Conservation (phyloP, 768 basidiomycete genomes). For the Amyloporia xantha region DNA sequence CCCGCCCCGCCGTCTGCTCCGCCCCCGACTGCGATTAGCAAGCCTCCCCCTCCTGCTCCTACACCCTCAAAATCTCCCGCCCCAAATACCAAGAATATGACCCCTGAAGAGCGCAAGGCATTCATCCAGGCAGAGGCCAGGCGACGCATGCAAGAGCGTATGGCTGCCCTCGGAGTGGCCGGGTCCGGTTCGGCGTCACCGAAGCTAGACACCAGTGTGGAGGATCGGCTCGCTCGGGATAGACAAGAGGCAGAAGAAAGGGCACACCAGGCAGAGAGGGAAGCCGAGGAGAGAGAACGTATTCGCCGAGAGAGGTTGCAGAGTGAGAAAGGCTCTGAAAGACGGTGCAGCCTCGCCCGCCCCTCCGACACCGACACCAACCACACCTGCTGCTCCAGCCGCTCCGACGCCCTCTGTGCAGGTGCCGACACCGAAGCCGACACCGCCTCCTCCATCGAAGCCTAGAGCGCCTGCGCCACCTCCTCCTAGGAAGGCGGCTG, state of each 20-base stretch:
- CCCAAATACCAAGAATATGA: slow-evolving; percentile 69
- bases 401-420: slow-evolving; percentile 24
- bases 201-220: slow-evolving; percentile 70
- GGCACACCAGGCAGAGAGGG: slow-evolving; percentile 66
- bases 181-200: slow-evolving; percentile 36
- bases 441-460: slow-evolving; percentile 33
- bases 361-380: slow-evolving; percentile 27
- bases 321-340: slow-evolving; percentile 59
- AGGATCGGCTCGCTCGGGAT: slow-evolving; percentile 79
- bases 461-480: slow-evolving; percentile 30
- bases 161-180: slow-evolving; percentile 74
- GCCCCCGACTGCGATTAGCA: slow-evolving; percentile 30
- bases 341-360: slow-evolving; percentile 35
- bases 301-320: slow-evolving; percentile 68
- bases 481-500: slow-evolving; percentile 32
- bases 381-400: slow-evolving; percentile 21
- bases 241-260: slow-evolving; percentile 90
- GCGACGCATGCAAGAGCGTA: slow-evolving; percentile 76
- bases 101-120: slow-evolving; percentile 74
- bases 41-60: slow-evolving; percentile 46
- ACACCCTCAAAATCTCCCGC: slow-evolving; percentile 52
- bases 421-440: slow-evolving; percentile 35
- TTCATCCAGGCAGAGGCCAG: slow-evolving; percentile 76
- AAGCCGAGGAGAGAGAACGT: slow-evolving; percentile 74
- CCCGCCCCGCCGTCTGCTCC: slow-evolving; percentile 45